phyloP scores from a whole-genome alignment of 257 asterid genomes.

The Ballota nigra region DNA sequence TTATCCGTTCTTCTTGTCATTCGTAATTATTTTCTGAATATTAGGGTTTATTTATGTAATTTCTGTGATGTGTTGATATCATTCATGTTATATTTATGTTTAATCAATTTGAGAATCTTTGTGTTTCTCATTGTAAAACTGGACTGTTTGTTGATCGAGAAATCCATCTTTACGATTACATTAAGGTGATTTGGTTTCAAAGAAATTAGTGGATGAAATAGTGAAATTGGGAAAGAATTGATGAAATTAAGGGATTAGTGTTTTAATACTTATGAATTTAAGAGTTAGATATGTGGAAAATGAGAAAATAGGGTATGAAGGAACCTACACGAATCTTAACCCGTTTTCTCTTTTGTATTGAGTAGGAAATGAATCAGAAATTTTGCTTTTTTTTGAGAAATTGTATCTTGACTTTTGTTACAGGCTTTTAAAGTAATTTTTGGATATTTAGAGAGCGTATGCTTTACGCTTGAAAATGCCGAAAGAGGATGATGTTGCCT shows the following conservation, averaged over 20 bases:
- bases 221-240: not conserved
- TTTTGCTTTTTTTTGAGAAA: not conserved
- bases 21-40: not conserved
- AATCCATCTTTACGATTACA: not conserved
- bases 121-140: not conserved
- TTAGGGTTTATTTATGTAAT: not conserved
- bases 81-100: not conserved
- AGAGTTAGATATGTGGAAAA: not conserved
- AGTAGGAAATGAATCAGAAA: not conserved
- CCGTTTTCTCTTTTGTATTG: not conserved
- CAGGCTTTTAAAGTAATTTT: not conserved
- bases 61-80: not conserved
- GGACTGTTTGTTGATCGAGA: not conserved
- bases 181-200: not conserved
- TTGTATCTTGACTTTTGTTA: not conserved
- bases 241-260: not conserved
- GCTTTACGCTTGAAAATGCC: conserved; percentile 41
- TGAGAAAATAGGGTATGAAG: not conserved
- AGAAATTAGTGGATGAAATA: too few relatives aligned
- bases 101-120: not conserved
- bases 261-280: not conserved
- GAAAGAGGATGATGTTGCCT: conserved; percentile 40
- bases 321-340: not conserved
- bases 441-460: conserved; percentile 18
- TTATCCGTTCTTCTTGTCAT: not conserved